Conservation (phyloP, 257 asterid species). For the Scutellaria barbata region DNA sequence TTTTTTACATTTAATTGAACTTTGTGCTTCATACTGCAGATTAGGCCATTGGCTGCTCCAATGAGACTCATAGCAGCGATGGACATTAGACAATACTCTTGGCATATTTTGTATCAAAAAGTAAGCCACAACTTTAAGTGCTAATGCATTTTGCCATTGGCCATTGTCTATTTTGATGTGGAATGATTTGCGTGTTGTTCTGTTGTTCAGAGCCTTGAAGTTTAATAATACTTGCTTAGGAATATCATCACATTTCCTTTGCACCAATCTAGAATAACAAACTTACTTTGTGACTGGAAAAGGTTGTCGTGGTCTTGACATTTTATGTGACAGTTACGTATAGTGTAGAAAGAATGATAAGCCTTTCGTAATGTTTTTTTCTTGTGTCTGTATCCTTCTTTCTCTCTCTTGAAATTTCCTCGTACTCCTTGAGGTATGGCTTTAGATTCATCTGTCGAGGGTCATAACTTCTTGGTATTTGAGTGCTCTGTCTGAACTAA, state of each 20-base stretch:
- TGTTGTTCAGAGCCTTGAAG: too few species aligned
- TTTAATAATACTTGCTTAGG: too few species aligned
- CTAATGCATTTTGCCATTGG: too few species aligned
- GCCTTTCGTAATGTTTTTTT: conserved; percentile 7
- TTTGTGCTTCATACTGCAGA: too few species aligned
- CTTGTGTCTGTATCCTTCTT: background rate
- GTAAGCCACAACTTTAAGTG: too few species aligned
- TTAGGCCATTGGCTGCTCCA: too few species aligned
- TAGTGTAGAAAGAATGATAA: conserved; percentile 6
- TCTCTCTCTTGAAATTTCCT: background rate
- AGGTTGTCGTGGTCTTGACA: conserved; percentile 22
- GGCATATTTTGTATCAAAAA: too few species aligned
- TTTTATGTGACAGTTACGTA: conserved; percentile 13
- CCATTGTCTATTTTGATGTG: too few species aligned
- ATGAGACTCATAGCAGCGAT: too few species aligned
- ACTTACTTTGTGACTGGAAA: conserved; percentile 10
- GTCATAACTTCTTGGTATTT: conserved; percentile 8
- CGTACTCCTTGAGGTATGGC: conserved; percentile 5
- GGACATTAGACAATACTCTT: too few species aligned
- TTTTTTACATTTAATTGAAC: too few species aligned
- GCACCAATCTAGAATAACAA: conserved; percentile 23
- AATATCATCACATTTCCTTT: background rate
- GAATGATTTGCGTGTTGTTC: too few species aligned
- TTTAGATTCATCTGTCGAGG: conserved; percentile 22
- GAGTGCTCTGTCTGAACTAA: conserved; percentile 5